Conservation (phyloP, 176 grass and related monocot genomes). For the Neostapfia colusana region DNA sequence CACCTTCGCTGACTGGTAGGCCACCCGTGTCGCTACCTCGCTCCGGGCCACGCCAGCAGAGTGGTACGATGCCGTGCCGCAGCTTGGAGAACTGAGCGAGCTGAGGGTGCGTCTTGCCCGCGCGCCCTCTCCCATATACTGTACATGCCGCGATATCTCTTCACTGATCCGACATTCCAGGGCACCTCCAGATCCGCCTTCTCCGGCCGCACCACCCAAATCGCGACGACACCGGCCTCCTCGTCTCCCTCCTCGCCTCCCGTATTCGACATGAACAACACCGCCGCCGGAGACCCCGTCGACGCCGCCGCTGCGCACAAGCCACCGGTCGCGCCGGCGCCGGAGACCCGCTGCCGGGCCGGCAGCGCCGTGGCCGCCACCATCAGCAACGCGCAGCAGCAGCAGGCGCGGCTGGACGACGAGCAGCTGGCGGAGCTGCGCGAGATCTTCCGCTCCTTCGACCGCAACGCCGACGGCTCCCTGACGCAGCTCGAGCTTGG, state of each 20-base stretch:
- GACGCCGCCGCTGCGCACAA: conserved; percentile 18
- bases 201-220: conserved; percentile 31
- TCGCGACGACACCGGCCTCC: not conserved
- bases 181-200: conserved; percentile 33
- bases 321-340: not conserved
- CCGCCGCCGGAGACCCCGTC: conserved; percentile 3
- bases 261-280: conserved; percentile 36
- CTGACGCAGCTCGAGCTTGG: conserved; percentile 92
- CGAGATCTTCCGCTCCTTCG: conserved; percentile 89
- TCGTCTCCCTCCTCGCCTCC: not conserved
- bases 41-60: not conserved
- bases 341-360: conserved; percentile 1
- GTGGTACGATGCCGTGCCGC: not conserved
- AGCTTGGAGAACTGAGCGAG: not conserved
- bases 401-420: conserved; percentile 41
- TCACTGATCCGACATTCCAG: conserved; percentile 13
- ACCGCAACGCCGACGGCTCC: conserved; percentile 84
- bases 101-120: not conserved
- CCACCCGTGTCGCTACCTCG: not conserved
- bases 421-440: conserved; percentile 74
- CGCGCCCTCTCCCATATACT: not conserved
- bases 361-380: not conserved
- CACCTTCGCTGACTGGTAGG: too few relatives aligned
- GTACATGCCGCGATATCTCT: not conserved
- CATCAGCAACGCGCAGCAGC: conserved; percentile 17